These are phyloP conservation scores for Ophiostoma perfectum DNA, from an alignment of 2,329 filamentous ascomycete genomes.

Conservation along the genomic window DNA sequence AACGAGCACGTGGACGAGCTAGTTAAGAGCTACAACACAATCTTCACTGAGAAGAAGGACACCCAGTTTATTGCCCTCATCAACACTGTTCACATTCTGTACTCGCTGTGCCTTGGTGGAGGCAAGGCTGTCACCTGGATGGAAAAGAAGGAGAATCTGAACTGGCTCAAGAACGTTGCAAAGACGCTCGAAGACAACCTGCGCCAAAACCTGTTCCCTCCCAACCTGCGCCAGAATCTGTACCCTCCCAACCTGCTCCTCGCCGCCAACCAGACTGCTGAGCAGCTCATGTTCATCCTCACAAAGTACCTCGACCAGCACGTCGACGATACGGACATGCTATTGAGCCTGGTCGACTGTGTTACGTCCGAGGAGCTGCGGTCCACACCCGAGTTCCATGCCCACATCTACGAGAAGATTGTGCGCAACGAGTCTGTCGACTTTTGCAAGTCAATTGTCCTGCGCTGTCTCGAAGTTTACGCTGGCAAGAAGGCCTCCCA, in stretches of 20 bases:
- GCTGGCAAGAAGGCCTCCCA: conserved; percentile 72
- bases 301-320: conserved; percentile 72
- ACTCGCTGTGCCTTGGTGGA: conserved; percentile 57
- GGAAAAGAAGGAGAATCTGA: conserved; percentile 60
- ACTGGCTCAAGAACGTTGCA: conserved; percentile 60
- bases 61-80: conserved; percentile 65
- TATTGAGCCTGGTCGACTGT: conserved; percentile 78
- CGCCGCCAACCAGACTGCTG: conserved; percentile 80
- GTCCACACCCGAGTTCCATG: conserved; percentile 65
- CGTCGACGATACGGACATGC: conserved; percentile 70
- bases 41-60: conserved; percentile 61
- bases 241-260: conserved; percentile 70
- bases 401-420: conserved; percentile 79
- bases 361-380: conserved; percentile 81
- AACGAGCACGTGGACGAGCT: conserved; percentile 68
- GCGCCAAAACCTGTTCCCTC: conserved; percentile 62
- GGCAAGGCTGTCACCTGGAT: conserved; percentile 58
- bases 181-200: conserved; percentile 74
- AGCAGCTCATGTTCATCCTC: conserved; percentile 81
- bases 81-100: conserved; percentile 80
- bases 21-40: conserved; percentile 60
- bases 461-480: conserved; percentile 84
- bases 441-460: conserved; percentile 74
- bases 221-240: conserved; percentile 64
- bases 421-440: conserved; percentile 80